Conservation (phyloP, 139 green algal genomes). For the Microglena sp. region DNA sequence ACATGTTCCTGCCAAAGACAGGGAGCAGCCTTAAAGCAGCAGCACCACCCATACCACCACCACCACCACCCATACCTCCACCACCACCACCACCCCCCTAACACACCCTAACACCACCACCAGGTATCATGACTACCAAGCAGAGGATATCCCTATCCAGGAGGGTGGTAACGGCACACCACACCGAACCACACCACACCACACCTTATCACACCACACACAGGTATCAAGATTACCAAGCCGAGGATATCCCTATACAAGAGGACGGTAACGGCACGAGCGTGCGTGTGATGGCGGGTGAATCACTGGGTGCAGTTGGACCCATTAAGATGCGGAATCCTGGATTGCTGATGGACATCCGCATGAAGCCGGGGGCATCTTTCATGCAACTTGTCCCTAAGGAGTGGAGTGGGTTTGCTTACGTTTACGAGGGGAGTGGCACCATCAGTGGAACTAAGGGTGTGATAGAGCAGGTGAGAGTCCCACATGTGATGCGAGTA, state of each 20-base stretch:
- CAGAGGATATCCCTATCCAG: too few relatives aligned
- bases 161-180: too few relatives aligned
- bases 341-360: conserved; percentile 72
- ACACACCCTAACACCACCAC: not conserved
- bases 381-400: conserved; percentile 33
- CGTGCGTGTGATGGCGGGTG: conserved; percentile 78
- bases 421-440: conserved; percentile 68
- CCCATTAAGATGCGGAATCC: conserved; percentile 77
- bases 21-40: too few relatives aligned
- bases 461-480: conserved; percentile 35
- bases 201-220: not conserved
- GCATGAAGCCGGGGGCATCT: conserved; percentile 30
- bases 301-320: conserved; percentile 20
- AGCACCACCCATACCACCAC: too few relatives aligned
- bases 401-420: conserved; percentile 47
- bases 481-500: too few relatives aligned
- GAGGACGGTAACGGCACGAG: conserved; percentile 22
- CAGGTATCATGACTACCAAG: too few relatives aligned
- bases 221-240: conserved; percentile 76
- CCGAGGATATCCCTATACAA: conserved; percentile 54
- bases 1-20: too few relatives aligned
- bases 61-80: too few relatives aligned
- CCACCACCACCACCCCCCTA: too few relatives aligned
- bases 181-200: too few relatives aligned
- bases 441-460: conserved; percentile 41